Base-by-base conservation (phyloP, 1,284 basidiomycete species). In the Schizophyllum commune region DNA sequence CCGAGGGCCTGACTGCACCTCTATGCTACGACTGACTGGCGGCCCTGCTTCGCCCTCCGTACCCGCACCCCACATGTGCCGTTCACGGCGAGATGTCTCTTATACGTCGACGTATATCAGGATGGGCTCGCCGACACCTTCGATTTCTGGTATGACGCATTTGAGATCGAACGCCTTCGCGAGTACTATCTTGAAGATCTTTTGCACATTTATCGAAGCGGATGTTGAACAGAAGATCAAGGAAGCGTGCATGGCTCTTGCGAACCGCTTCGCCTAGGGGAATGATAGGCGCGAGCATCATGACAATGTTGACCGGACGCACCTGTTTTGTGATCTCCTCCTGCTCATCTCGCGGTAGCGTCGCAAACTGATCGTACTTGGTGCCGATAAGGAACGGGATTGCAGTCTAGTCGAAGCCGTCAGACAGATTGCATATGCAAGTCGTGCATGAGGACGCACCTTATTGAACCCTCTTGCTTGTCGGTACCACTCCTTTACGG, bases 401-500 rank as follows among this genome's bases (percentile, higher is more conserved):
- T 54, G 95, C 94, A 32, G 93, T 96, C 94, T 96, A 69, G 19
- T 54, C 53, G 32, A 52, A 4, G 58, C 20, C 20, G 22, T 33
- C 27, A 21, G 52, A n/a, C 22, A 5, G 19, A 52, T 66, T 7
- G 52, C 58, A 15, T 61, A 19, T n/a, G 56, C 9, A 7, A 55
- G 21, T 62, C 27, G 33, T 4, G 58, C 52, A 20, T 13, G 57
- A 9, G 27, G 6, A 75, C 83, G 57, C 61, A 92, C 94, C 84
- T 97, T 98, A 80, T 98, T 98, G 79, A 98, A 98, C 7, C 96
- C 96, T 66, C 96, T 81, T 55, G 95, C 95, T 79, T 98, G 96
- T 69, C 96, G 83, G 81, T 98, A 98, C 96, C 96, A 98, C 75
- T 98, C 96, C 76, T 98, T 98, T 70, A 99, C 93, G 62, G 92